Evolutionary conservation across 148 eudicot genomes (phyloP).

Genomic region (Diospyros lotus): DNA sequence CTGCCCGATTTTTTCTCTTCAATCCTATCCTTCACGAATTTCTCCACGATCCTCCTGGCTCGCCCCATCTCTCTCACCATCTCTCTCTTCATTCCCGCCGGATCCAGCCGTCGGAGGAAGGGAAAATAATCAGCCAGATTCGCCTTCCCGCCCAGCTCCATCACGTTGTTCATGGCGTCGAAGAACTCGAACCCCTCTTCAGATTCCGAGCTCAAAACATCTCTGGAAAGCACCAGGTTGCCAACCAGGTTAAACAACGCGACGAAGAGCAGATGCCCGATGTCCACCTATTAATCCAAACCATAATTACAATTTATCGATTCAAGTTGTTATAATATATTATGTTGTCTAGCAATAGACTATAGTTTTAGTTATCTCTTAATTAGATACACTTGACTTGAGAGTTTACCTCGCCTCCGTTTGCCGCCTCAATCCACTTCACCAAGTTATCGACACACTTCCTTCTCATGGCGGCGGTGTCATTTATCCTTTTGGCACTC

Average conservation of each 20-base stretch:
- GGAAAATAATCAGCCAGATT: constrained; percentile 32
- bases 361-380: too few relatives aligned
- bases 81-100: constrained; percentile 19
- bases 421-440: constrained; percentile 29
- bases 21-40: constrained; percentile 30
- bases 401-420: constrained; percentile 5
- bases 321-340: too few relatives aligned
- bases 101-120: constrained; percentile 23
- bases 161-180: constrained; percentile 19
- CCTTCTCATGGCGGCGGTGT: constrained; percentile 15
- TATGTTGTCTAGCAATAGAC: too few relatives aligned
- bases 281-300: constrained; percentile 3
- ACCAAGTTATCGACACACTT: constrained; percentile 23
- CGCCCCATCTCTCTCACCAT: constrained; percentile 14
- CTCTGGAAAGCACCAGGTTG: constrained; percentile 33
- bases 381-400: constrained; percentile 1
- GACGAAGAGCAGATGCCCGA: constrained; percentile 22
- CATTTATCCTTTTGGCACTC: constrained; percentile 16
- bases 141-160: constrained; percentile 29
- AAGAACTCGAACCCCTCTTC: constrained; percentile 25
- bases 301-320: too few relatives aligned
- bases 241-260: constrained; percentile 35
- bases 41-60: constrained; percentile 18
- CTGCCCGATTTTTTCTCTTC: constrained; percentile 3
- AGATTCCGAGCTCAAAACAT: constrained; percentile 18